These are phyloP conservation scores for Kwoniella shandongensis DNA, from an alignment of 768 basidiomycete species.

Conservation along the genomic window DNA sequence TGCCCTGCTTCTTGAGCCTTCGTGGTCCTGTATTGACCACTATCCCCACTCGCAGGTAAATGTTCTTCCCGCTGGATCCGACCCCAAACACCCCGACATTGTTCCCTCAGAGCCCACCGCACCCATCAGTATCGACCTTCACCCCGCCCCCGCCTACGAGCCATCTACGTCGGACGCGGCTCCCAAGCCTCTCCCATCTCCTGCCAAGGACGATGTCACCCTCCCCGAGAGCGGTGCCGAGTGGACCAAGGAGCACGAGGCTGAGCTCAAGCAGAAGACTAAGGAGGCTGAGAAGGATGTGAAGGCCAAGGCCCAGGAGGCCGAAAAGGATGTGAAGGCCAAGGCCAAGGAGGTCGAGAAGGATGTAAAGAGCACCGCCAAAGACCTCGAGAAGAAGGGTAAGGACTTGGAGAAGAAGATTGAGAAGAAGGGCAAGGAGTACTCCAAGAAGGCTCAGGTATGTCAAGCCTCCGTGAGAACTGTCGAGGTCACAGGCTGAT, in stretches of 20 bases:
- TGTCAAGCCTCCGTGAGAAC: neutral
- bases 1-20: neutral
- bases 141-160: constrained; percentile 26
- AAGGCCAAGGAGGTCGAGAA: constrained; percentile 18
- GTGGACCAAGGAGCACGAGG: constrained; percentile 15
- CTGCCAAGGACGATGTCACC: constrained; percentile 23
- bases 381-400: constrained; percentile 38
- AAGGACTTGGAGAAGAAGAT: constrained; percentile 26
- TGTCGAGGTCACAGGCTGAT: neutral
- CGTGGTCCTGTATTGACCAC: no score
- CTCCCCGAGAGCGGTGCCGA: constrained; percentile 41
- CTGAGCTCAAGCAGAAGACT: constrained; percentile 24
- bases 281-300: constrained; percentile 53
- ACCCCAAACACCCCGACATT: constrained; percentile 40
- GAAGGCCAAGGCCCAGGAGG: constrained; percentile 59
- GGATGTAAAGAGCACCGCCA: constrained; percentile 11
- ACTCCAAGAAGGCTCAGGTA: constrained; percentile 33
- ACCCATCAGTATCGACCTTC: constrained; percentile 24
- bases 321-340: constrained; percentile 28
- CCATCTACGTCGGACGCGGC: constrained; percentile 31
- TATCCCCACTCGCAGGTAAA: constrained; percentile 43
- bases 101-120: constrained; percentile 25
- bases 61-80: constrained; percentile 48
- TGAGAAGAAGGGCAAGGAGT: constrained; percentile 32
- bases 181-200: constrained; percentile 40